phyloP scores from a whole-genome alignment of 352 stramenopile genomes.

The Pythium grandisporangium region DNA sequence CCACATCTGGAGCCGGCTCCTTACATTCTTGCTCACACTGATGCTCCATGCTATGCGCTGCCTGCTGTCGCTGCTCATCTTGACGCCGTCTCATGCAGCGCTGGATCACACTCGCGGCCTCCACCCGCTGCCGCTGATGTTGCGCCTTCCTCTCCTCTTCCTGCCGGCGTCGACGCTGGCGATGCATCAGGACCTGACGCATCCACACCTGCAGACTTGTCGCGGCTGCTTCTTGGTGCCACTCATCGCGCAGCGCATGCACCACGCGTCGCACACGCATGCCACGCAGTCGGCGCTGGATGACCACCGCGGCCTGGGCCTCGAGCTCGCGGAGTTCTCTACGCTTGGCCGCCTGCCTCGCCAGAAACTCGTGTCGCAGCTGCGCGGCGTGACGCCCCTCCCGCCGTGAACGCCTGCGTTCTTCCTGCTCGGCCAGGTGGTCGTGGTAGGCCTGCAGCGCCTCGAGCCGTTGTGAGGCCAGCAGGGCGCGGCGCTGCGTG shows the following conservation, averaged over 20 bases:
- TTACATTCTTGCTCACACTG: too few relatives aligned
- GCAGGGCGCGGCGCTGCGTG: conserved; percentile 25
- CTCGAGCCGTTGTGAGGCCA: conserved; percentile 36
- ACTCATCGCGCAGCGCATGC: conserved; percentile 2
- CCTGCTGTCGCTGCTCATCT: too few relatives aligned
- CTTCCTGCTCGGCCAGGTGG: conserved; percentile 25
- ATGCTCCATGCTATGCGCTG: too few relatives aligned
- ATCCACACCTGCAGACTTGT: conserved; percentile 21
- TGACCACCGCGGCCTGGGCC: conserved; percentile 17
- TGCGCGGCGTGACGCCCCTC: conserved; percentile 29
- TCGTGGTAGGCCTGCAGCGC: conserved; percentile 38
- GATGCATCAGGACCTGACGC: conserved; percentile 2
- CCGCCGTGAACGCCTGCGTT: conserved; percentile 22
- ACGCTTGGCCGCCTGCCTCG: conserved; percentile 34
- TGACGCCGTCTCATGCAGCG: conserved; percentile 24
- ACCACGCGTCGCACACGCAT: conserved; percentile 14
- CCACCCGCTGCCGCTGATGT: conserved; percentile 10
- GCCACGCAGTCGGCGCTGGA: conserved; percentile 36
- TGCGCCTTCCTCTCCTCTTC: conserved; percentile 10
- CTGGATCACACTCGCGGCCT: conserved; percentile 37
- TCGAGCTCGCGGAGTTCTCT: conserved; percentile 31
- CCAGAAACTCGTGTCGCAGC: conserved; percentile 35
- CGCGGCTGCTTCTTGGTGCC: conserved; percentile 15
- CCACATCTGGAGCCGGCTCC: too few relatives aligned
- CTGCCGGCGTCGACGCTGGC: too few relatives aligned